Base-by-base conservation (phyloP, 495 filamentous ascomycete species). In the Talaromyces proteolyticus region DNA sequence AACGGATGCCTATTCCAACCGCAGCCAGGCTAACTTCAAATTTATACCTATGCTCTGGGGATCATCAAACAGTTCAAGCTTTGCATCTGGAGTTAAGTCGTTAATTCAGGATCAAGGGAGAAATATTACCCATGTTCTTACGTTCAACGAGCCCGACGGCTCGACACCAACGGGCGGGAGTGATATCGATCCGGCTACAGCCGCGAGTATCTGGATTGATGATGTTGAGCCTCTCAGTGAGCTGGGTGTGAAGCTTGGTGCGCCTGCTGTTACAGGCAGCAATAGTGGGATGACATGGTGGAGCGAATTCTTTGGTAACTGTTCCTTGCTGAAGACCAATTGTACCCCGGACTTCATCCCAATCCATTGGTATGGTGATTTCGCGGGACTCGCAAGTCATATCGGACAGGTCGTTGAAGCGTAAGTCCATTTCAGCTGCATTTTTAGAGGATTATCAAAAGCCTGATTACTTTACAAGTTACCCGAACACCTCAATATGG, bases 41-140 rank as follows among this genome's bases (percentile, higher is more conserved):
- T 49, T 49, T 40, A 84, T 91, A n/a, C 87, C 87, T 24, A 88
- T 88, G 87, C 74, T 89, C 24, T 91, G 82, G 84, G 86, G 86
- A 23, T 49, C 47, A 23, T 17, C 47, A 14, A 49, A 49, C 47
- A 49, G 47, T 6, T 49, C 47, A 2, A 36, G 19, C 18, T 49
- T 49, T 41, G 64, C 66, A 6, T 53, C 55, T 16, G 80, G 81
- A 14, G 65, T 69, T n/a, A 40, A 26, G 26, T 39, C 47, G 2
- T 36, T 39, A 34, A 49, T 49, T 1, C 8, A 19, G n/a, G 12
- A 20, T 21, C 8, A 34, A 34, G 47, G 47, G 29, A 5, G 47
- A n/a, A 78, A 80, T 22, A 81, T 91, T 56, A 75, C 60, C 6
- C 76, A 86, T 53, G 78, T 88, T 8, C 67, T 91, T 24, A 74